A percentile compares a stretch with the other conserved stretches of the same genome.
Evolutionary conservation across 495 filamentous ascomycete species (phyloP).

Genomic region (Penicillium flavigenum): DNA sequence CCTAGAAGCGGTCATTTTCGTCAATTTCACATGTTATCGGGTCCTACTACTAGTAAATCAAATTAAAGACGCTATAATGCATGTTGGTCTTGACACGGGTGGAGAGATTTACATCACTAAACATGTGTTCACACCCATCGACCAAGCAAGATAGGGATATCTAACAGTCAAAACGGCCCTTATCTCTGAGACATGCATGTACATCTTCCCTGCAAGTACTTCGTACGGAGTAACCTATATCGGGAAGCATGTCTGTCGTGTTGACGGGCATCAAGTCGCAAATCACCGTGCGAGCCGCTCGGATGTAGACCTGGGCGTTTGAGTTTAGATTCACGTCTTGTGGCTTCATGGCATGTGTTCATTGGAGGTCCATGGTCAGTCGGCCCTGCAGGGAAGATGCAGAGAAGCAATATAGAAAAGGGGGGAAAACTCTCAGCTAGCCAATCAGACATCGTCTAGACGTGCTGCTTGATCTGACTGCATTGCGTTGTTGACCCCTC

Average conservation of each 20-base stretch:
- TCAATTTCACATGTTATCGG: too few species aligned
- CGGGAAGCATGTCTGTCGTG: background rate
- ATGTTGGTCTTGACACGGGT: background rate
- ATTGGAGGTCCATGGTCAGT: background rate
- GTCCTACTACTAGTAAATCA: too few species aligned
- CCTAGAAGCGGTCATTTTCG: too few species aligned
- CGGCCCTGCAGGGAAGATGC: slow-evolving; percentile 10
- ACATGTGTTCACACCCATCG: background rate
- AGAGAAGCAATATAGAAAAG: slow-evolving; percentile 11
- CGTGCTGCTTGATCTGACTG: background rate
- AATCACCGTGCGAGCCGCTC: background rate
- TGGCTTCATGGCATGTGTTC: background rate
- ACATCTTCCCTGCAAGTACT: background rate
- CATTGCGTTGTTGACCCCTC: background rate
- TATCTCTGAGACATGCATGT: slow-evolving; percentile 6
- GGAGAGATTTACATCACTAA: background rate
- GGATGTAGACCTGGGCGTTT: background rate
- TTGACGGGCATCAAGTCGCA: background rate
- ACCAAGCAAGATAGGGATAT: background rate
- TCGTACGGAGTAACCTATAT: background rate
- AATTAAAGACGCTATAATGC: too few species aligned
- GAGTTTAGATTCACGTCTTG: background rate
- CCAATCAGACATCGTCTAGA: background rate
- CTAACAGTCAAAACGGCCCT: background rate
- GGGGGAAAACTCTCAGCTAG: background rate